Base-by-base conservation (phyloP, 768 basidiomycete genomes). In the Suillus ampliporus region DNA sequence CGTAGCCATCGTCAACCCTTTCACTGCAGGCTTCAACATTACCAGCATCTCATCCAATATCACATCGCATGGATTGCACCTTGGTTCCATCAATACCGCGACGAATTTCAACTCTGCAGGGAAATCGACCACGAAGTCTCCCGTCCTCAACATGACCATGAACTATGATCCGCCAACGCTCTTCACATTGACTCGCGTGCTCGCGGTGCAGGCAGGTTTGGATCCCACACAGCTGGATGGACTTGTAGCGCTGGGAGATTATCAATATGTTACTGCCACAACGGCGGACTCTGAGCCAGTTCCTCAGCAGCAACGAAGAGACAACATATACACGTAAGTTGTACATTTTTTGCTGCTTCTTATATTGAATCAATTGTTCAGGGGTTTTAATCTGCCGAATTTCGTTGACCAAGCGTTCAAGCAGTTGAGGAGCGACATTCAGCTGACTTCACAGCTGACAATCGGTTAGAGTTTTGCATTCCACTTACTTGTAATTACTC, bases 351-450 rank as follows among this genome's bases (percentile, higher is more conserved):
- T 59, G 23, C n/a, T 7, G 0, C 57, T 47, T 1, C 19, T 53
- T 35, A 10, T 38, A 46, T 43, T 53, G 31, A 23, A 54, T 56
- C 35, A 14, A 11, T n/a, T 48, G 69, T 53, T 64, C 47, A 90
- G 84, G 38, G 84, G 84, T 5, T 92, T 91, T 71, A 72, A 87
- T 68, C 74, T 92, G 10, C 85, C 87, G 2, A 79, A 74, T 28
- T 91, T 86, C 65, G 83, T 91, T 11, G 82, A 88, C 59, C 71
- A 79, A 19, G 90, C 90, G 9, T 92, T 92, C 77, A 83, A 85
- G 68, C 78, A 85, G 61, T 77, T 92, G 46, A 76, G 78, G 57
- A 83, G 88, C 6, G 89, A 91, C 69, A 83, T 92, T 34, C 72
- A 82, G 26, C 70, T 92, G 23, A 77, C 80, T 17, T 77, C 83